Evolutionary conservation across 306 rosid species (phyloP).

Genomic region (Vigna mungo): DNA sequence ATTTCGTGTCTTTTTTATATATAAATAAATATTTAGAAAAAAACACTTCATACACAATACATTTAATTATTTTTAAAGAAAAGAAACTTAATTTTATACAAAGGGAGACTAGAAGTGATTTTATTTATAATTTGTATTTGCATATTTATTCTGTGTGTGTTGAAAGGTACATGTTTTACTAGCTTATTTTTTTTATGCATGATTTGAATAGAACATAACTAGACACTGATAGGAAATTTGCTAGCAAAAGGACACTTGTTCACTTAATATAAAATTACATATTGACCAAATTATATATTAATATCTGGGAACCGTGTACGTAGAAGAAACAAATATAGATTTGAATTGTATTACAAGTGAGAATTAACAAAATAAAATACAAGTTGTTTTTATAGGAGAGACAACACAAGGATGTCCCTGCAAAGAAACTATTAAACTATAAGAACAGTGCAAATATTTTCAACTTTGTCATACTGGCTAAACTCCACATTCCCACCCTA

Average conservation of each 20-base stretch:
- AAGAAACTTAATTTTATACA: too few relatives aligned
- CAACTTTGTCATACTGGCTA: neutral
- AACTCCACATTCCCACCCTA: neutral
- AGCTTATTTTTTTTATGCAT: neutral
- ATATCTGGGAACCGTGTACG: neutral
- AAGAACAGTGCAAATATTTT: neutral
- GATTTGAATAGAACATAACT: neutral
- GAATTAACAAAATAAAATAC: neutral
- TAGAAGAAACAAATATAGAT: neutral
- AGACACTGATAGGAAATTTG: neutral
- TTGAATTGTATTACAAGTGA: neutral
- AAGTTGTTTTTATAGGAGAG: slow-evolving; percentile 1
- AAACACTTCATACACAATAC: too few relatives aligned
- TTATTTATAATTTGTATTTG: too few relatives aligned
- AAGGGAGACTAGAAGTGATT: too few relatives aligned
- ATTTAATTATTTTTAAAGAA: too few relatives aligned
- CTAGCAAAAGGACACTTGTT: neutral
- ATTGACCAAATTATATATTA: slow-evolving; percentile 7
- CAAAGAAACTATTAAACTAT: neutral
- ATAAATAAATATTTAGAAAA: too few relatives aligned
- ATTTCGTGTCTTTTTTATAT: too few relatives aligned
- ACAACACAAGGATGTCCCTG: neutral
- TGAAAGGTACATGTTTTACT: neutral
- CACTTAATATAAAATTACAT: neutral
- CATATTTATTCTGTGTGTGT: neutral